Evolutionary conservation across 1,284 basidiomycete species (phyloP), one percentile per base, ranked within the genome.

Genomic region (Boletus chippewaensis): DNA sequence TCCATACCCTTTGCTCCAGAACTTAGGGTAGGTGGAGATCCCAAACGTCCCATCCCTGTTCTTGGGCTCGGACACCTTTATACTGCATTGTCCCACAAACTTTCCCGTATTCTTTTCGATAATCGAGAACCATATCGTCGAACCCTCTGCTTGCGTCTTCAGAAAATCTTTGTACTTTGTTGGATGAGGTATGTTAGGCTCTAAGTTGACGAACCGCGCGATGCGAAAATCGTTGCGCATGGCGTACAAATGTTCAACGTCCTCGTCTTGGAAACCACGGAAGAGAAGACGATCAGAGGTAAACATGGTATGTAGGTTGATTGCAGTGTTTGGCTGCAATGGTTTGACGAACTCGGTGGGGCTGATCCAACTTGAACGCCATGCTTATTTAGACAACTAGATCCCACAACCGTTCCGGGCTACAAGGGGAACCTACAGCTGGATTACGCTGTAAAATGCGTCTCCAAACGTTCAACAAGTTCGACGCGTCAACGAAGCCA

Each of bases 211-310:
- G 42, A 59, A 57, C 8, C 55, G 62, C 42, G 61, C 62, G 34
- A 71, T 59, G 31, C 56, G 57, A 22, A 55, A 52, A 49, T 71
- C 63, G 41, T 69, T 72, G 48, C 58, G 60, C 16, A 72, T 48
- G n/a, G 55, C 44, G 10, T 63, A 53, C 39, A 71, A 51, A 28
- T 55, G 46, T 8, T 49, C 47, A 9, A 52, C 28, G 11, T 57
- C 47, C 9, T 47, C 32, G 8, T 59, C 57, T 22, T 46, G 32
- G 28, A 50, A 41, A 31, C 45, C 49, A 16, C 57, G 50, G 40
- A 50, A 50, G 34, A 44, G 16, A 47, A 61, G 55, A 29, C 53
- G 61, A 11, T 62, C 50, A 10, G 57, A 56, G 34, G 53, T 46
- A 49, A 60, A 63, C 41, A 57, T 55, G 18, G 35, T 16, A 36